Conservation (phyloP, 139 green algal species). For the Picochlorum sp. region DNA sequence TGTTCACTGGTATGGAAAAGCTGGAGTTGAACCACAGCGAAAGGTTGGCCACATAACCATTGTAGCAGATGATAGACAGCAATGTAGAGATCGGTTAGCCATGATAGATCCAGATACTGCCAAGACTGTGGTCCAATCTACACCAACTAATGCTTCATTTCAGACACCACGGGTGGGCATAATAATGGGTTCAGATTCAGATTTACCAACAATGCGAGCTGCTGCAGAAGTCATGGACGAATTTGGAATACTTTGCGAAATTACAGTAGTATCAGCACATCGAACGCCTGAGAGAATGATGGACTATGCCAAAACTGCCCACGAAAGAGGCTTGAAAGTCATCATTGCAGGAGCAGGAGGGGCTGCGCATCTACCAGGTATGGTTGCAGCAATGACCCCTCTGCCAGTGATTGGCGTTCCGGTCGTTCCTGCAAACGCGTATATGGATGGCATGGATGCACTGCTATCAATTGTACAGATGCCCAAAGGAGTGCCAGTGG, state of each 20-base stretch:
- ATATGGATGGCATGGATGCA: slow-evolving; percentile 92
- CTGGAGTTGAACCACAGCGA: slow-evolving; percentile 34
- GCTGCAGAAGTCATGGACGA: slow-evolving; percentile 60
- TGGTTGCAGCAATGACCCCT: slow-evolving; percentile 92
- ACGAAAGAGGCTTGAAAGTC: slow-evolving; percentile 49
- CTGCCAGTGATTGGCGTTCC: slow-evolving; percentile 95
- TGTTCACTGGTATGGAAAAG: slow-evolving; percentile 95
- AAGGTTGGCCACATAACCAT: slow-evolving; percentile 93
- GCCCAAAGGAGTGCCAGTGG: slow-evolving; percentile 90
- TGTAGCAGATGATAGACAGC: slow-evolving; percentile 23
- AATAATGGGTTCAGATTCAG: slow-evolving; percentile 97
- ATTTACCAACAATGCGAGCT: slow-evolving; percentile 86
- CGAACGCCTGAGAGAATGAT: slow-evolving; percentile 90
- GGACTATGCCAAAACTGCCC: slow-evolving; percentile 73
- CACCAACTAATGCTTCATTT: neutral
- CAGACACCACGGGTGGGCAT: slow-evolving; percentile 62
- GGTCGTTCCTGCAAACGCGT: slow-evolving; percentile 61
- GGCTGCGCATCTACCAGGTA: slow-evolving; percentile 92
- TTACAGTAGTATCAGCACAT: slow-evolving; percentile 92
- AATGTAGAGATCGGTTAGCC: slow-evolving; percentile 37
- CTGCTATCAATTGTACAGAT: slow-evolving; percentile 93
- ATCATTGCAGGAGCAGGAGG: slow-evolving; percentile 95
- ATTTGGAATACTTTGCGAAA: slow-evolving; percentile 64
- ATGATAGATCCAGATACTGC: slow-evolving; percentile 35
- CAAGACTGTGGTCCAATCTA: neutral